Base-by-base conservation (phyloP, 768 basidiomycete genomes). In the Xerocomellus amylosporus region DNA sequence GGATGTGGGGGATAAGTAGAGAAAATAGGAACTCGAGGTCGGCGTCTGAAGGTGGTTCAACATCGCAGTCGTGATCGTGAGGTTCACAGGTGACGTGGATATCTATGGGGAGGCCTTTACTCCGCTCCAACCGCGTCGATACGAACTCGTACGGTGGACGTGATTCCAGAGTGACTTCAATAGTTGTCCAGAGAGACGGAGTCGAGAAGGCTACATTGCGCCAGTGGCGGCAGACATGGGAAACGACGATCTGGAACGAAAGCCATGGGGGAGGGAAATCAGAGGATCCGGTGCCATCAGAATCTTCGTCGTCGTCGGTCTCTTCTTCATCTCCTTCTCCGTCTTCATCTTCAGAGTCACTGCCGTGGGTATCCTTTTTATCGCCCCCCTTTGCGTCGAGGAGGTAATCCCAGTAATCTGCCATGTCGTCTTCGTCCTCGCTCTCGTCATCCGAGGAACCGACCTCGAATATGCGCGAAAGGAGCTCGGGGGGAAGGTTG, bases 111-210 rank as follows among this genome's bases (percentile, higher is more conserved):
- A 79, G 74, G 2, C 71, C 73, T 58, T 81, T 78, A 26, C 86
- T 76, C 39, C 87, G 80, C 39, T 77, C 71, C 46, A 89, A 69
- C 62, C 79, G 81, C 13, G 64, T 66, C 46, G 65, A 61, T 4
- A 78, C 75, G 49, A 70, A 72, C 10, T 79, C 78, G 48, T 79
- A 77, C 1, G 78, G 77, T 4, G 75, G 70, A 20, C 67, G 74
- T 44, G 71, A 68, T 4, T 57, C 41, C 5, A 46, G 24, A 15
- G 19, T 10, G 20, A 70, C 53, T 0, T 9, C 5, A 41, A 87
- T 71, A 26, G 52, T 66, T 7, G 79, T 79, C 86, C 86, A 87
- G 15, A 87, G 74, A 13, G 71, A 69, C 1, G 83, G 80, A 0
- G 80, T 79, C n/a, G 77, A 76, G 30, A 85, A 51, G 5, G 83